Percentiles rank a stretch among this genome's conserved stretches.
These are phyloP conservation scores for Aspergillus steynii DNA, from an alignment of 495 filamentous ascomycete genomes.

Conservation along the genomic window DNA sequence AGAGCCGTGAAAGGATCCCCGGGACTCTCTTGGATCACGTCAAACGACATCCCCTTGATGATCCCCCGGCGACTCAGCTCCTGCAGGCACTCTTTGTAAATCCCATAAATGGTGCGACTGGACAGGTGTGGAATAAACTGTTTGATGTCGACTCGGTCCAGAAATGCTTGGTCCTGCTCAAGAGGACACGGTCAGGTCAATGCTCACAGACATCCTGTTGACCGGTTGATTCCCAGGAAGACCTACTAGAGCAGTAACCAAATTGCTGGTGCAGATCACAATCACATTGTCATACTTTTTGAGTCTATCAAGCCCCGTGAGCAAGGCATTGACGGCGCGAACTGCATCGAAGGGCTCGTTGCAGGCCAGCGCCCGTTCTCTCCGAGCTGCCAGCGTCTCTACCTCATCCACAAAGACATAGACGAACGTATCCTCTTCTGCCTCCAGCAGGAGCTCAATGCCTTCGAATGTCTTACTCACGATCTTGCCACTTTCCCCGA, in stretches of 20 bases:
- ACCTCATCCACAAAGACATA: constrained; percentile 58
- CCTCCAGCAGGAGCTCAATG: constrained; percentile 41
- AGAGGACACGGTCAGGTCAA: not conserved
- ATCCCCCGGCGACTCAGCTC: constrained; percentile 47
- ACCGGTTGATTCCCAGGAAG: not conserved
- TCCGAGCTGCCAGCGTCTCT: constrained; percentile 50
- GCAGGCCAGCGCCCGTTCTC: constrained; percentile 39
- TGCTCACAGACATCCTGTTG: not conserved
- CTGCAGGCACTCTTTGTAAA: constrained; percentile 50
- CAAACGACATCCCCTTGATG: constrained; percentile 27
- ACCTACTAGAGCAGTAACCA: constrained; percentile 39
- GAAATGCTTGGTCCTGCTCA: constrained; percentile 48
- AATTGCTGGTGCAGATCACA: constrained; percentile 55
- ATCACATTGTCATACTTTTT: constrained; percentile 44
- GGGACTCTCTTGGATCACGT: constrained; percentile 21
- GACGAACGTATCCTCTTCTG: constrained; percentile 46
- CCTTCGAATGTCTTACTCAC: constrained; percentile 50
- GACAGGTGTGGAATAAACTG: constrained; percentile 45
- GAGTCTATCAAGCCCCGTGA: constrained; percentile 40
- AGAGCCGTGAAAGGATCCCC: constrained; percentile 20
- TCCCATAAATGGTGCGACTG: constrained; percentile 45
- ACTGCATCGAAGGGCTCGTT: constrained; percentile 52
- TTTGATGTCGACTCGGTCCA: constrained; percentile 57
- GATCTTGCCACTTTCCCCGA: constrained; percentile 57
- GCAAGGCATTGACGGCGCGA: constrained; percentile 37